These are phyloP conservation scores for Syzygium aromaticum DNA, from an alignment of 345 rosid genomes.

Conservation along the genomic window DNA sequence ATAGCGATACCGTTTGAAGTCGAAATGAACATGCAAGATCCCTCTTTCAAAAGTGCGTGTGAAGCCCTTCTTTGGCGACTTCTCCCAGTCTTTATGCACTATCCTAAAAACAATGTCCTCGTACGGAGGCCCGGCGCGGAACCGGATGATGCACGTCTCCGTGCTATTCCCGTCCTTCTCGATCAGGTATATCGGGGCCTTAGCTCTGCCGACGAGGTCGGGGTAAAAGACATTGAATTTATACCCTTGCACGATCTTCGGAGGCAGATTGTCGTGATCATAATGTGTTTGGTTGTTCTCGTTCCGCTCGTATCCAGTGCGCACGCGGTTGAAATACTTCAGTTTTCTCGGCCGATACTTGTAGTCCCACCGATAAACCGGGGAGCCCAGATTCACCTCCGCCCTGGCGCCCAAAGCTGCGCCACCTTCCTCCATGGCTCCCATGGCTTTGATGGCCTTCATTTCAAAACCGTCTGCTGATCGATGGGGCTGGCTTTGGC, in stretches of 20 bases:
- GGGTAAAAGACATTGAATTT: conserved; percentile 94
- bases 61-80: conserved; percentile 89
- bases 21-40: conserved; percentile 71
- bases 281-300: conserved; percentile 88
- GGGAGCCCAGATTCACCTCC: conserved; percentile 83
- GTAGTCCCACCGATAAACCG: conserved; percentile 98
- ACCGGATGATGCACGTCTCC: conserved; percentile 77
- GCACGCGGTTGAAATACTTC: conserved; percentile 83
- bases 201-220: conserved; percentile 80
- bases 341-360: conserved; percentile 93
- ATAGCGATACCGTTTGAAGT: conserved; percentile 83
- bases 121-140: conserved; percentile 91
- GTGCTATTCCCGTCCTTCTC: conserved; percentile 69
- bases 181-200: conserved; percentile 63
- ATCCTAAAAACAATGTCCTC: conserved; percentile 83
- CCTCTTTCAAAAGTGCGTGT: conserved; percentile 88
- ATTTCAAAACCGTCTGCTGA: conserved; percentile 73
- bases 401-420: conserved; percentile 75
- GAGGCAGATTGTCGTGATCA: conserved; percentile 95
- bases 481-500: conserved; percentile 52
- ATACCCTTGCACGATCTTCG: conserved; percentile 87
- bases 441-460: conserved; percentile 79
- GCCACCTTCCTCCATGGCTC: conserved; percentile 93
- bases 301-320: conserved; percentile 94
- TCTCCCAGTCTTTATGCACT: conserved; percentile 92